Evolutionary conservation across 1,284 basidiomycete species (phyloP).

Genomic region (Mrakiaceae sp.): DNA sequence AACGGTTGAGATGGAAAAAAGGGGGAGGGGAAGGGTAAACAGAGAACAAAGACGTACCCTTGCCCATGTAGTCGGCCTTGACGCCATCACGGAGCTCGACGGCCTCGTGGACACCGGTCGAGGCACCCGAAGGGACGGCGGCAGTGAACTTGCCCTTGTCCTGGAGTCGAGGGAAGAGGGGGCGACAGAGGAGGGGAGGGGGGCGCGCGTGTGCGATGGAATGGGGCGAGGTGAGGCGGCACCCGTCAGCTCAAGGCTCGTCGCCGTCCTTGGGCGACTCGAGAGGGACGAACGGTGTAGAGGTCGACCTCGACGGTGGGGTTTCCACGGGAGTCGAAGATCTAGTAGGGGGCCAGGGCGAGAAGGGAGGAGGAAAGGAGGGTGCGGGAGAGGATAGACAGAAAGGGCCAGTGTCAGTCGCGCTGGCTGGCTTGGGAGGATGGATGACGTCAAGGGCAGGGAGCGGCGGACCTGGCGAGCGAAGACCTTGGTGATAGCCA

Average conservation of each 20-base stretch:
- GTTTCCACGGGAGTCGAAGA: constrained; percentile 88
- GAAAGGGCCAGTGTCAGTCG: not conserved
- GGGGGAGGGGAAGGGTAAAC: not conserved
- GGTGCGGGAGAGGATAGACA: constrained; percentile 7
- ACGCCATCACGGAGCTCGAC: constrained; percentile 97
- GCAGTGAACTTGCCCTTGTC: constrained; percentile 72
- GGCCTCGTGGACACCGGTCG: constrained; percentile 96
- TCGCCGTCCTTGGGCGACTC: constrained; percentile 15
- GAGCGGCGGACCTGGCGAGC: constrained; percentile 62
- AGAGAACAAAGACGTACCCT: constrained; percentile 48
- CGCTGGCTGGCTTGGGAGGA: not conserved
- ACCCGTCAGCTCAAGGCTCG: too few relatives aligned
- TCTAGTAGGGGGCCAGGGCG: constrained; percentile 42
- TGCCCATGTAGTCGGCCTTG: constrained; percentile 87
- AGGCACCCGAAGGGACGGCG: constrained; percentile 94
- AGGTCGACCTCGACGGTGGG: constrained; percentile 94
- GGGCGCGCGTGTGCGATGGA: too few relatives aligned
- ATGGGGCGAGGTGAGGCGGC: too few relatives aligned
- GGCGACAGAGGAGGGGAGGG: too few relatives aligned
- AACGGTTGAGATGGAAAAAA: not conserved
- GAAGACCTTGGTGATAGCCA: constrained; percentile 78
- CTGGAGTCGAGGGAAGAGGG: too few relatives aligned
- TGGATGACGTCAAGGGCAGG: not conserved
- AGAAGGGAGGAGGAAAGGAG: constrained; percentile 9
- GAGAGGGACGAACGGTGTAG: constrained; percentile 44